Percentiles rank a stretch among this genome's conserved stretches.
Conservation (phyloP, 2,329 filamentous ascomycete genomes). For the Fusarium floridanum region DNA sequence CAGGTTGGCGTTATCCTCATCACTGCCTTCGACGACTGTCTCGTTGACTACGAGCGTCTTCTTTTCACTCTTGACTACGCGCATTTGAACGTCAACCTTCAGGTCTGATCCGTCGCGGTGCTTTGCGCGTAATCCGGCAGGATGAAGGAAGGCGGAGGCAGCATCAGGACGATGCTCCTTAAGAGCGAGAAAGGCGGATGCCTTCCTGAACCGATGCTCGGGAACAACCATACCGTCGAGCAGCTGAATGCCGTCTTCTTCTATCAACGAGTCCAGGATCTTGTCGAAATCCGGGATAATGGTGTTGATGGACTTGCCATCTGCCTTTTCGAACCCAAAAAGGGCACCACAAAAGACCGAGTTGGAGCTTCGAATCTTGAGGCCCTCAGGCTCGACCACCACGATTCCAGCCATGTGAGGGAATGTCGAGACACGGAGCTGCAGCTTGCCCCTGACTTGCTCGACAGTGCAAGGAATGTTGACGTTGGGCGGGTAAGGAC, state of each 20-base stretch:
- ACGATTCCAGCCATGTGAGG: slow-evolving; percentile 98
- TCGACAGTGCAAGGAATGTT: slow-evolving; percentile 89
- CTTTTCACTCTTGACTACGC: slow-evolving; percentile 91
- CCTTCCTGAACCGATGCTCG: slow-evolving; percentile 94
- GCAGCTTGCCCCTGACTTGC: slow-evolving; percentile 75
- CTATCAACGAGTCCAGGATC: slow-evolving; percentile 82
- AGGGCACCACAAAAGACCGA: slow-evolving; percentile 92
- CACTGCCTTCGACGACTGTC: slow-evolving; percentile 73
- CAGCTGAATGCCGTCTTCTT: slow-evolving; percentile 86
- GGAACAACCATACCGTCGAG: slow-evolving; percentile 96
- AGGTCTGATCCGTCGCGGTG: slow-evolving; percentile 94
- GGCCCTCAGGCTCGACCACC: slow-evolving; percentile 82
- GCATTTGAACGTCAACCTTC: slow-evolving; percentile 95
- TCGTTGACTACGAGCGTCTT: slow-evolving; percentile 71
- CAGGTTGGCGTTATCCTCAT: slow-evolving; percentile 62
- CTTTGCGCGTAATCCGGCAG: slow-evolving; percentile 85
- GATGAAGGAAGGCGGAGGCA: slow-evolving; percentile 82
- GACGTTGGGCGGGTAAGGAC: slow-evolving; percentile 79
- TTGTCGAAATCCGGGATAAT: slow-evolving; percentile 90
- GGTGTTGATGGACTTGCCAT: slow-evolving; percentile 82
- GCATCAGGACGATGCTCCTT: slow-evolving; percentile 86
- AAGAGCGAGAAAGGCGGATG: slow-evolving; percentile 84
- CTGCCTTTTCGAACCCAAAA: slow-evolving; percentile 88
- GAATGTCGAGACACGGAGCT: slow-evolving; percentile 90
- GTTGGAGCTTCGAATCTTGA: slow-evolving; percentile 92